Percentiles rank a stretch among this genome's conserved stretches.
phyloP scores from a whole-genome alignment of 2,329 filamentous ascomycete genomes.

The Aspergillus hortae region DNA sequence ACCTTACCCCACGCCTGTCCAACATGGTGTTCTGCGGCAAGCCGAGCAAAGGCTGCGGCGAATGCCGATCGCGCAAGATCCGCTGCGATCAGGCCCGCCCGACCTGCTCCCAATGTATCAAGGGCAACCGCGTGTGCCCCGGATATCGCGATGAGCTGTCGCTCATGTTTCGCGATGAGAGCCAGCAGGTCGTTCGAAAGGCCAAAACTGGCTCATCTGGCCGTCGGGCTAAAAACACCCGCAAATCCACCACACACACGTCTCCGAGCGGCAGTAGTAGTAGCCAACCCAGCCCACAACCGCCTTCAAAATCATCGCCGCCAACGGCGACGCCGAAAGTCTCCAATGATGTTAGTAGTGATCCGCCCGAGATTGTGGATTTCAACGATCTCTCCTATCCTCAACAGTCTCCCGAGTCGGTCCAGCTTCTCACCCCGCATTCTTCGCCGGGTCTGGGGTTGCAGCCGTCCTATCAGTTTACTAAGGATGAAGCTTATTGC shows the following conservation, averaged over 20 bases:
- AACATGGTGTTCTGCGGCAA: slow-evolving; percentile 43
- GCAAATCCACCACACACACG: slow-evolving; percentile 10
- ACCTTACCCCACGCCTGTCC: slow-evolving; percentile 9
- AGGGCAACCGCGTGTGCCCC: slow-evolving; percentile 58
- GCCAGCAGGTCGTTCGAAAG: slow-evolving; percentile 58
- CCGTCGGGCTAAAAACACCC: slow-evolving; percentile 7
- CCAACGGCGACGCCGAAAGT: background rate
- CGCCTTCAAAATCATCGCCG: background rate
- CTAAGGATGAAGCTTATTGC: slow-evolving; percentile 31
- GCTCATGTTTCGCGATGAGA: slow-evolving; percentile 65
- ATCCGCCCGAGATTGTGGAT: slow-evolving; percentile 7
- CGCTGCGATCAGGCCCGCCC: slow-evolving; percentile 59
- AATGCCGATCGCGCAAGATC: slow-evolving; percentile 43
- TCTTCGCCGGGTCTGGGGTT: slow-evolving; percentile 14
- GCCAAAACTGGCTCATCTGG: slow-evolving; percentile 7
- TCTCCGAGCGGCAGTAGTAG: slow-evolving; percentile 22
- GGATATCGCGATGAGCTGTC: slow-evolving; percentile 64
- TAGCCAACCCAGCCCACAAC: slow-evolving; percentile 7
- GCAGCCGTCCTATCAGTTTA: slow-evolving; percentile 24
- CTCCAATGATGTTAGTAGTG: background rate
- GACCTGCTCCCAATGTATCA: slow-evolving; percentile 61
- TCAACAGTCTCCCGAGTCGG: slow-evolving; percentile 11
- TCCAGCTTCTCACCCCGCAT: slow-evolving; percentile 7
- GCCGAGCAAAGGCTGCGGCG: slow-evolving; percentile 44
- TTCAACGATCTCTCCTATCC: slow-evolving; percentile 18